Evolutionary conservation across 768 basidiomycete species (phyloP), one percentile per base, ranked within the genome.

Genomic region (Vishniacozyma victoriae): DNA sequence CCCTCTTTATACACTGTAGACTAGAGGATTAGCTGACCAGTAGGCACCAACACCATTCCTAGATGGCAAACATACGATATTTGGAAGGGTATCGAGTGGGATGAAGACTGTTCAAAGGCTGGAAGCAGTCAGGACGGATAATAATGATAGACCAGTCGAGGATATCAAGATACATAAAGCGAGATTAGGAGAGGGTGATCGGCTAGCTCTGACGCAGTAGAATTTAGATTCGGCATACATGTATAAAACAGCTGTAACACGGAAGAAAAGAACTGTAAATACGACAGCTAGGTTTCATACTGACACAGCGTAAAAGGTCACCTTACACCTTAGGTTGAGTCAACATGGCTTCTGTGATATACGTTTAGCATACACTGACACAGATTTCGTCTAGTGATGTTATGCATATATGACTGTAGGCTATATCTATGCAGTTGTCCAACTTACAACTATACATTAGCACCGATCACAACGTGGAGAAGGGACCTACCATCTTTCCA

Each of bases 51-150:
- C 70, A 44, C 71, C 73, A n/a, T 72, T 70, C 53, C 55, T 73
- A 16, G 69, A 70, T 41, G 70, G 72, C 33, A 76, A 76, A 47
- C 75, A 75, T 52, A 76, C 75, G 16, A 76, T 76, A 46, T 76
- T 76, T 46, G 95, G 95, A 0, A 82, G 95, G 5, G 89, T 99
- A 5, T 82, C 79, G 63, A 77, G 81, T 16, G 95, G 93, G 0
- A 96, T 97, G 84, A 78, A 86, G 27, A 91, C 96, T 7, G 80
- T 95, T 15, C 87, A 95, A 62, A 77, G 95, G 29, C 71, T 99
- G 35, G 93, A 92, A 29, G 84, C 91, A 1, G 92, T 96, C 2
- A 84, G 81, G 3, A 86, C 87, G 15, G 90, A 99, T 65, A 78
- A 78, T 15, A 87, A 96, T 61, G 91, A 96, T 69, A 78, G 78